phyloP scores from a whole-genome alignment of 352 stramenopile genomes.

The Thalassiosira sp. region DNA sequence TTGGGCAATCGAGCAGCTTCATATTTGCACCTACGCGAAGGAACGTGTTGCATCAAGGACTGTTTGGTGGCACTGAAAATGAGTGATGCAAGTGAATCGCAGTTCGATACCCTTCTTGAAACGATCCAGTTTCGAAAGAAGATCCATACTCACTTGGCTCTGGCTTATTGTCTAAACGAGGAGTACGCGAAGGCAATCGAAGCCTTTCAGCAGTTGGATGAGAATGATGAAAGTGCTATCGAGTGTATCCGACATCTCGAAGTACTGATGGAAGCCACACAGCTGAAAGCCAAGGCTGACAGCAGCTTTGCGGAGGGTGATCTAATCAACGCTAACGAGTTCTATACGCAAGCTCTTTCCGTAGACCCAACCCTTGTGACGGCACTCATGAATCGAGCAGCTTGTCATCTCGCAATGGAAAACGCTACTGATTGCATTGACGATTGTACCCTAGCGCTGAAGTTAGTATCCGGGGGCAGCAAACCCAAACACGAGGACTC shows the following conservation, averaged over 20 bases:
- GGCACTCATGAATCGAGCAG: conserved; percentile 59
- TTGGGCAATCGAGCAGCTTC: conserved; percentile 42
- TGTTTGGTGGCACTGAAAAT: conserved; percentile 29
- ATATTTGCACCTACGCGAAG: conserved; percentile 49
- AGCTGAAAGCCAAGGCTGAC: conserved; percentile 51
- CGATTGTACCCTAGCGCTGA: conserved; percentile 49
- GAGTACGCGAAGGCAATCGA: conserved; percentile 30
- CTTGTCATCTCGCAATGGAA: conserved; percentile 39
- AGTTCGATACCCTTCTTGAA: conserved; percentile 16
- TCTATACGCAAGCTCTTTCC: conserved; percentile 49
- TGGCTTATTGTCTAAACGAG: conserved; percentile 44
- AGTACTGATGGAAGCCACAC: conserved; percentile 23
- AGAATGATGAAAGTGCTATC: conserved; percentile 28
- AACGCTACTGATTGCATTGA: conserved; percentile 37
- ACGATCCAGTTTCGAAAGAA: conserved; percentile 27
- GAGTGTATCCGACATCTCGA: conserved; percentile 24
- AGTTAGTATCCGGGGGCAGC: too few species aligned
- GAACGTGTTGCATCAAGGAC: conserved; percentile 41
- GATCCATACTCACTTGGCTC: conserved; percentile 25
- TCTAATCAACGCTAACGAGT: conserved; percentile 24
- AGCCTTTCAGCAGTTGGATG: conserved; percentile 37
- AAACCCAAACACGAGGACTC: conserved; percentile 10
- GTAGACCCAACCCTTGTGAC: conserved; percentile 34
- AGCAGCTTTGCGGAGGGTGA: conserved; percentile 36
- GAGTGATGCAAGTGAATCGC: conserved; percentile 8